These are phyloP conservation scores for Pythium apleroticum DNA, from an alignment of 352 stramenopile genomes.

Conservation along the genomic window DNA sequence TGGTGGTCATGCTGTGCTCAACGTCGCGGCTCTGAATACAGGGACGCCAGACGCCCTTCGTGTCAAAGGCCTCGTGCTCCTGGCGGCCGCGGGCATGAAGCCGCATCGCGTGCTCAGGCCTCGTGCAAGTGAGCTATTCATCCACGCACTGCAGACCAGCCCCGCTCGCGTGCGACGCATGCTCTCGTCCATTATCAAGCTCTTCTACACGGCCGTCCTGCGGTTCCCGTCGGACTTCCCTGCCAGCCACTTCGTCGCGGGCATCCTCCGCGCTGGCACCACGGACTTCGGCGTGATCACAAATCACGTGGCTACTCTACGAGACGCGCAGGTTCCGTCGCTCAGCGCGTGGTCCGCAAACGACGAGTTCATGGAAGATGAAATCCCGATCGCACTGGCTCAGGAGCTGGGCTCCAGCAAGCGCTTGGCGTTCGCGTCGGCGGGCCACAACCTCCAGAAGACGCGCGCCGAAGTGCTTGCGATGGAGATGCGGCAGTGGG, in stretches of 20 bases:
- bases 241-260: conserved; percentile 54
- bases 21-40: conserved; percentile 34
- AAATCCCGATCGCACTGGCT: conserved; percentile 46
- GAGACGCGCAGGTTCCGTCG: conserved; percentile 31
- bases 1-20: conserved; percentile 53
- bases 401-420: conserved; percentile 31
- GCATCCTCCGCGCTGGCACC: conserved; percentile 48
- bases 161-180: conserved; percentile 14
- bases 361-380: conserved; percentile 61
- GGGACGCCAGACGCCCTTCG: neutral
- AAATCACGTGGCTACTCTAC: conserved; percentile 29
- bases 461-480: conserved; percentile 50
- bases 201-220: conserved; percentile 48
- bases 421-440: conserved; percentile 47
- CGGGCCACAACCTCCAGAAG: conserved; percentile 81
- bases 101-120: conserved; percentile 46
- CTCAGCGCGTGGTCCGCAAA: conserved; percentile 62
- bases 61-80: conserved; percentile 42
- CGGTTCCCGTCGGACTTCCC: conserved; percentile 48
- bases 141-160: conserved; percentile 33
- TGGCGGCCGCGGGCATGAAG: conserved; percentile 46
- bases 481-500: conserved; percentile 44
- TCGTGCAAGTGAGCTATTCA: conserved; percentile 34
- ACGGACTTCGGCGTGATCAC: conserved; percentile 47
- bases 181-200: conserved; percentile 34